A percentile compares a stretch with the other conserved stretches of the same genome.
phyloP scores from a whole-genome alignment of 129 eudicot species.

The Sambucus nigra region DNA sequence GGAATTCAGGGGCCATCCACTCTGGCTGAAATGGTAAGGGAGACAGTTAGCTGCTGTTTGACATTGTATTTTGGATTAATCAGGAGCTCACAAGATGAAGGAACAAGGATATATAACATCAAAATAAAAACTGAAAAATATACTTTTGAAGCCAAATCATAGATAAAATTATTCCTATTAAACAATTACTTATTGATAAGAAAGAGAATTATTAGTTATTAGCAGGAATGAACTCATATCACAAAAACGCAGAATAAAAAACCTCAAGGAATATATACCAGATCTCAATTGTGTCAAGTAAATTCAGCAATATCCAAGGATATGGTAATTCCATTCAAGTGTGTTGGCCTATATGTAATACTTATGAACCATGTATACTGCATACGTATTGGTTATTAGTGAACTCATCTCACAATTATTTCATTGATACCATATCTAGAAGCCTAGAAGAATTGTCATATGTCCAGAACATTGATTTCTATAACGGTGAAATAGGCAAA shows the following conservation, averaged over 20 bases:
- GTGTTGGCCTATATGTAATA: too few relatives aligned
- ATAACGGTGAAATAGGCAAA: too few relatives aligned
- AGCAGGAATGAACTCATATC: background rate
- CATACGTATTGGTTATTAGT: too few relatives aligned
- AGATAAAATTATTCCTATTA: background rate
- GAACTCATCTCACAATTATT: too few relatives aligned
- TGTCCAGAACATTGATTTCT: too few relatives aligned
- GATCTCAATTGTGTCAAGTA: too few relatives aligned
- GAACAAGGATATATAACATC: background rate
- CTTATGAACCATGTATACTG: too few relatives aligned
- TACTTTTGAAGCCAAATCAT: background rate
- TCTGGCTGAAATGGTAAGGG: slow-evolving; percentile 67
- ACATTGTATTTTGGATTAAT: background rate
- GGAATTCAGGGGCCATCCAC: slow-evolving; percentile 99
- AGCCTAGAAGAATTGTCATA: too few relatives aligned
- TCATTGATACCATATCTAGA: too few relatives aligned
- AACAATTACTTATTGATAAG: background rate
- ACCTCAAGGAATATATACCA: too few relatives aligned
- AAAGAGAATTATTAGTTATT: background rate
- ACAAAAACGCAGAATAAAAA: background rate
- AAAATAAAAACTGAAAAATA: background rate
- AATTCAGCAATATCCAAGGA: too few relatives aligned
- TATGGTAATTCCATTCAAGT: too few relatives aligned
- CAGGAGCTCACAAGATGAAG: background rate
- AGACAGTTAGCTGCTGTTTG: slow-evolving; percentile 20